Percentiles rank a stretch among this genome's conserved stretches.
These are phyloP conservation scores for Kurtzmaniella quercitrusa DNA, from an alignment of 1,139 yeast species.

Conservation along the genomic window DNA sequence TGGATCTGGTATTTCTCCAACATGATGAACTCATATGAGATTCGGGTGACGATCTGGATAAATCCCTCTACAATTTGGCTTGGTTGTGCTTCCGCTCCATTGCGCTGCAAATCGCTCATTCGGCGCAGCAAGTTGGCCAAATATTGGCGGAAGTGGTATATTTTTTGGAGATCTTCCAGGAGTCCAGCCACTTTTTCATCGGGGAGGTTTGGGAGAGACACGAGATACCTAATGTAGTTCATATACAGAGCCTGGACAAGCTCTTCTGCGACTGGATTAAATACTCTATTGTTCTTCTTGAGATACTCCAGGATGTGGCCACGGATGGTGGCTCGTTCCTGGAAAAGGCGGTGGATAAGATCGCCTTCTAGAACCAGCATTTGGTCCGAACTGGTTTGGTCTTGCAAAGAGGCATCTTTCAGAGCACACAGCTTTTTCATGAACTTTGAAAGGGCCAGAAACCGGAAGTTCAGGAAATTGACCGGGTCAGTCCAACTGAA, in stretches of 20 bases:
- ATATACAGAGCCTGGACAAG: constrained; percentile 35
- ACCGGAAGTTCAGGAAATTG: constrained; percentile 38
- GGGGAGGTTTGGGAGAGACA: constrained; percentile 23
- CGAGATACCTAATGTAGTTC: constrained; percentile 34
- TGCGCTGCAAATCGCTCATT: neutral
- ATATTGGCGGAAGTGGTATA: constrained; percentile 15
- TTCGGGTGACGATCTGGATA: constrained; percentile 28
- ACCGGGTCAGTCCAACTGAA: constrained; percentile 37
- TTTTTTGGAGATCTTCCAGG: neutral
- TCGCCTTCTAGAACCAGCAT: constrained; percentile 27
- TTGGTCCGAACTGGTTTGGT: constrained; percentile 11
- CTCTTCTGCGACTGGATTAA: constrained; percentile 25
- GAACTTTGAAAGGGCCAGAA: constrained; percentile 34
- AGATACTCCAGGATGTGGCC: constrained; percentile 16
- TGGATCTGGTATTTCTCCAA: constrained; percentile 41
- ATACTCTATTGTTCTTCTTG: neutral
- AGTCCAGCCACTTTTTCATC: constrained; percentile 15
- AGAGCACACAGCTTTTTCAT: constrained; percentile 11
- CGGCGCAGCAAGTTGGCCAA: constrained; percentile 12
- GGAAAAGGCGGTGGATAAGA: constrained; percentile 28
- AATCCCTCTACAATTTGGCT: constrained; percentile 2
- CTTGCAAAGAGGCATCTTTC: neutral
- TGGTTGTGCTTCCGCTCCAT: neutral
- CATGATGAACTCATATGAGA: constrained; percentile 37
- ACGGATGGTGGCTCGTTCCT: constrained; percentile 26